These are phyloP conservation scores for Cornus florida DNA, from an alignment of 148 eudicot genomes.

Conservation along the genomic window DNA sequence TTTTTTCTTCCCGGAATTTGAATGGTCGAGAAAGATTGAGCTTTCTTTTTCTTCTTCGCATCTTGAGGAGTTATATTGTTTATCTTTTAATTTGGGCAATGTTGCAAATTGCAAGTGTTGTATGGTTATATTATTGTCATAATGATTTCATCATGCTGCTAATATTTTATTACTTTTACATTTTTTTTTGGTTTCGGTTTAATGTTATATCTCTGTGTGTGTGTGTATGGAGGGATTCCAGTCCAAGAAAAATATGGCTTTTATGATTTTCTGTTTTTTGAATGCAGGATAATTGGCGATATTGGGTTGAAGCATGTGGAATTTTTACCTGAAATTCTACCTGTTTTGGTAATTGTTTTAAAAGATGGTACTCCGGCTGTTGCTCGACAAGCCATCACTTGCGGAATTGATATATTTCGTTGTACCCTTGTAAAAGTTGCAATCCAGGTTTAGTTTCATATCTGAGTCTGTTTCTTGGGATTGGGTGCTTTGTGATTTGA, in stretches of 20 bases:
- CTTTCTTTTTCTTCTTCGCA: no score
- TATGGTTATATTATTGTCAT: neutral
- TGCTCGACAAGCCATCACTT: conserved; percentile 79
- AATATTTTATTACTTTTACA: neutral
- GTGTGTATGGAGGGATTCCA: neutral
- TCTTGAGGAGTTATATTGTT: no score
- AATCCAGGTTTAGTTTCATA: conserved; percentile 52
- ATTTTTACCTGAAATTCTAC: conserved; percentile 69
- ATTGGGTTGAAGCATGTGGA: conserved; percentile 71
- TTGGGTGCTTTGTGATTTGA: neutral
- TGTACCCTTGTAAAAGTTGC: conserved; percentile 64
- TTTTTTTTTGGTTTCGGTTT: neutral
- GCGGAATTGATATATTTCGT: conserved; percentile 72
- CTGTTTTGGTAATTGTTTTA: conserved; percentile 50
- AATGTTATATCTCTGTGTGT: neutral
- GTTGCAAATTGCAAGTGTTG: no score
- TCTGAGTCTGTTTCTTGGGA: conserved; percentile 4
- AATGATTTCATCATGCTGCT: neutral
- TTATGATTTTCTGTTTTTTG: neutral
- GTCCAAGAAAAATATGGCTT: neutral
- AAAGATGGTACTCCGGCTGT: conserved; percentile 93
- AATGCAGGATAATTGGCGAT: conserved; percentile 72
- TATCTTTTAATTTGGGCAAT: no score
- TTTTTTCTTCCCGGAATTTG: no score
- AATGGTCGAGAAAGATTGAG: no score